Base-by-base conservation (phyloP, 768 basidiomycete genomes). In the Arthromyces matolae region DNA sequence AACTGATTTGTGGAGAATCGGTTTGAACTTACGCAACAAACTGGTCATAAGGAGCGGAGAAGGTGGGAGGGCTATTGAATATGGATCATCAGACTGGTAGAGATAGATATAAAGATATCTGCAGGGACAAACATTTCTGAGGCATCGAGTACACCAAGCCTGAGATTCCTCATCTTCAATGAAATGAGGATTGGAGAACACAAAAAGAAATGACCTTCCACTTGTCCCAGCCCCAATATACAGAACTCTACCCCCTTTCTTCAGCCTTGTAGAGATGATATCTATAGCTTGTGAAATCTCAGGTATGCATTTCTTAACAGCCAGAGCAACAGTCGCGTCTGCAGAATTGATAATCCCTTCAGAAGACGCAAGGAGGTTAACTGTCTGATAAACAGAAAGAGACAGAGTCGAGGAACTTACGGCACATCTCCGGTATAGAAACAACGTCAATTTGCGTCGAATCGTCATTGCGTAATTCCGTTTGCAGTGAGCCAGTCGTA, bases 191-290 rank as follows among this genome's bases (percentile, higher is more conserved):
- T 4, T 23, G 52, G 20, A 1, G 18, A 19, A 12, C 10, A 19
- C 20, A 19, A 7, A 24, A 18, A 33, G 13, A 19, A 5, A 18
- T 25, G 34, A 65, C 67, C 66, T 60, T 31, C 68, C 68, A 20
- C 66, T 68, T 8, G 61, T 64, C n/a, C 68, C 68, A 4, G 68
- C 66, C 27, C 68, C 68, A 50, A 69, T 62, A 47, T 67, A 68
- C 20, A 70, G 33, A 18, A 70, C 50, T 25, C 68, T 58, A 20
- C 68, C 68, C 22, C 61, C 59, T 12, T 58, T 41, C 37, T 47
- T 49, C 27, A 66, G 55, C 14, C 65, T 53, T 18, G 59, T 59
- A 5, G 58, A 59, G 36, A 66, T 65, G 3, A 54, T 45, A 49
- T 68, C 67, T 22, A 70, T 64, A 9, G 57, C 53, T 5, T 54